Evolutionary conservation across 345 rosid genomes (phyloP), one percentile per base, ranked within the genome.

Genomic region (Eucalyptus pauciflora): DNA sequence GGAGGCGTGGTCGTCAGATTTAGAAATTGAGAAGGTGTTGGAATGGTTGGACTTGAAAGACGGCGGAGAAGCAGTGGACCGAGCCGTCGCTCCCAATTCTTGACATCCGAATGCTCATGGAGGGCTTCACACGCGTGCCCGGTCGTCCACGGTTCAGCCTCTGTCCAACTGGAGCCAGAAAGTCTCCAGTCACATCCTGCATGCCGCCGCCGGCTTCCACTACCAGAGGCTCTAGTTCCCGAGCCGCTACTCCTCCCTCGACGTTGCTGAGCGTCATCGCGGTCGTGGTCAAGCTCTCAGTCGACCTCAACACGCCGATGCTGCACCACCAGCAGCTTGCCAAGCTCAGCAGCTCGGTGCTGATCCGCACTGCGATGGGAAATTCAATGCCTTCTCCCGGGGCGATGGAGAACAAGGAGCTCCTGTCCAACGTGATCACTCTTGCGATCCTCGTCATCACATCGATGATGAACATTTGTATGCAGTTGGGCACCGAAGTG

Each of bases 251-350:
- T 96, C 93, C 92, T 90, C 98, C 49, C 93, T 97, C 60, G 96
- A 97, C 87, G 87, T 93, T 98, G 29, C 92, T 97, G 69, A 95
- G 98, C 86, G 41, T 97, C 69, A 91, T 96, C 69, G 90, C 92
- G 3, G 96, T 96, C 15, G 99, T 96, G 15, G 89, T 92, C 93
- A 96, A 97, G 90, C 92, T 96, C 76, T 96, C 99, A 0, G 95
- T 96, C 62, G 99, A 97, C 93, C 96, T 97, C 49, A 96, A 96
- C 92, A 96, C 99, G 18, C 91, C 96, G 16, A 97, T 97, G 99
- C 98, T 98, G 18, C 92, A 94, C 56, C 94, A 92, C 8, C 92
- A 96, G 86, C 99, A 96, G 96, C 96, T 97, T 43, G 87, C 96
- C 7, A 97, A 97, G 90, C 97, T 97, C 69, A 96, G 98, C 91